Base-by-base conservation (phyloP, 2,329 filamentous ascomycete species). In the Verticillium dahliae region DNA sequence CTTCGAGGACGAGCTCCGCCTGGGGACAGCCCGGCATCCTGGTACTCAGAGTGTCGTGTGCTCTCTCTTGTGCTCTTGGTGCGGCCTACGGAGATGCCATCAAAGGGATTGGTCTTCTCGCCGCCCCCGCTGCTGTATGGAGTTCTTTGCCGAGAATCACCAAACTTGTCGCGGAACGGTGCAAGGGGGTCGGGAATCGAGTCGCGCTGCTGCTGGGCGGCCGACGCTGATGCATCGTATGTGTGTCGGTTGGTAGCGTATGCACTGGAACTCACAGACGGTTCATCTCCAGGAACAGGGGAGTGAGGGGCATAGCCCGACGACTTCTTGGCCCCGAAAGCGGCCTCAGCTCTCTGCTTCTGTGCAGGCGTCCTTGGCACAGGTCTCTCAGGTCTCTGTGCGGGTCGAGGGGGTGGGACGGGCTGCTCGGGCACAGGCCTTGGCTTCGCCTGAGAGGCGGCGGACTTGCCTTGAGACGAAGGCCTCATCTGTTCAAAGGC, bases 81-180 rank as follows among this genome's bases (percentile, higher is more conserved):
- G n/a, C 81, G 75, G 57, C 74, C 73, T n/a, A 81, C 61, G 10
- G 75, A 68, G 6, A 70, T 72, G 1, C 77, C 79, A 55, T 85
- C 83, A 62, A 84, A 85, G 0, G 83, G 79, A 56, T 85, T 81
- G 4, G 83, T 81, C 72, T 82, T 87, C 69, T 88, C 85, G 38
- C 85, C 84, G 13, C 82, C 78, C 37, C 81, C 78, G 1, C 76
- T 79, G 52, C 79, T 76, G 67, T 87, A 88, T 0, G 85, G 84
- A 6, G 81, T 83, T 66, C 82, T 83, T 60, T 84, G 77, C n/a
- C 84, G 78, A n/a, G 72, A 70, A 62, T 86, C 81, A 52, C 74
- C 61, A 54, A 74, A 75, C 1, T 71, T 71, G 4, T 80, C 77
- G 67, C 76, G 75, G 62, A 84, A 83, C 58, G 78, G 74, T 27